Evolutionary conservation across 257 asterid genomes (phyloP).

Genomic region (Nicotiana otophora): DNA sequence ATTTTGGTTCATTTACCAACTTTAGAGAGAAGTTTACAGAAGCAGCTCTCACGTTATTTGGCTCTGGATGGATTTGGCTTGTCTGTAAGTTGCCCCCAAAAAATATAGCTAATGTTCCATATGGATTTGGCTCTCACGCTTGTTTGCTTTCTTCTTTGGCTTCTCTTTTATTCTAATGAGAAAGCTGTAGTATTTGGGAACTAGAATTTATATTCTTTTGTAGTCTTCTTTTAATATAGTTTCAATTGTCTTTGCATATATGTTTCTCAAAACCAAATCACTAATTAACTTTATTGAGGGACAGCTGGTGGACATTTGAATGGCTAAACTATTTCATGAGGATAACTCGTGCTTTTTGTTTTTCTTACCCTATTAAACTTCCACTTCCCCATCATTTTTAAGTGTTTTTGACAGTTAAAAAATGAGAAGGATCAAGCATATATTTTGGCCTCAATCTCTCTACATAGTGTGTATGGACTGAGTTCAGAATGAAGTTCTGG

Average conservation of each 20-base stretch:
- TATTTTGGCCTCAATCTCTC: not conserved
- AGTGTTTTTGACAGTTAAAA: not conserved
- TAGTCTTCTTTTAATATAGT: not conserved
- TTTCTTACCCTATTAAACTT: not conserved
- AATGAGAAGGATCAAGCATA: not conserved
- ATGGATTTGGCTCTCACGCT: not conserved
- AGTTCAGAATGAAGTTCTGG: conserved; percentile 2
- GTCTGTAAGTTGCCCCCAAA: conserved; percentile 57
- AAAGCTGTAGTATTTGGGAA: not conserved
- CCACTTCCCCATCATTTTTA: not conserved
- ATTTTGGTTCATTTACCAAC: conserved; percentile 68
- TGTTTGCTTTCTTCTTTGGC: not conserved
- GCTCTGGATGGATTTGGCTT: conserved; percentile 97
- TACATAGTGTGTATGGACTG: not conserved
- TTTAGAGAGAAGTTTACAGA: conserved; percentile 67
- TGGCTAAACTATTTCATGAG: not conserved
- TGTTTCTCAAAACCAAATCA: not conserved
- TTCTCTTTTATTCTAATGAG: not conserved
- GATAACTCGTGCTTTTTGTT: not conserved
- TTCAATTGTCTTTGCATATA: not conserved
- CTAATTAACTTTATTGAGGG: not conserved
- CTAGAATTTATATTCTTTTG: not conserved
- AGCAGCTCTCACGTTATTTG: conserved; percentile 67
- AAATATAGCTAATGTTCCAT: not conserved
- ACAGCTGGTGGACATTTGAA: not conserved